phyloP scores from a whole-genome alignment of 495 filamentous ascomycete species.

The Penicillium subrubescens region DNA sequence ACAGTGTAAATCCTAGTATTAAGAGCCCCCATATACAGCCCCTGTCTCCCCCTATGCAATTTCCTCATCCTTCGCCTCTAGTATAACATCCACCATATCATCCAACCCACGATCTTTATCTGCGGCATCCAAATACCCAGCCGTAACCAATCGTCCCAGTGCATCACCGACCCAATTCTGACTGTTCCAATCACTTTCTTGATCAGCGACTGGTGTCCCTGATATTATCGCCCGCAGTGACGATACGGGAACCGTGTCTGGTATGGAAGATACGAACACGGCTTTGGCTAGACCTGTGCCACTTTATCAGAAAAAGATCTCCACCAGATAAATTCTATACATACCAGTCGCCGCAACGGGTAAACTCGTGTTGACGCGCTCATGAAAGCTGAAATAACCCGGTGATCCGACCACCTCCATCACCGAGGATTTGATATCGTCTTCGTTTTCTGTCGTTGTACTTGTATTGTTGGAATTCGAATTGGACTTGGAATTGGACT shows the following conservation, averaged over 20 bases:
- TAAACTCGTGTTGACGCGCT: constrained; percentile 18
- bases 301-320: neutral
- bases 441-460: neutral
- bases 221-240: constrained; percentile 6
- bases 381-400: constrained; percentile 20
- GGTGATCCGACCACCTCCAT: constrained; percentile 23
- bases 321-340: neutral
- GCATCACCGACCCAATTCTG: constrained; percentile 34
- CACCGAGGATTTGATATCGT: constrained; percentile 17
- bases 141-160: constrained; percentile 17
- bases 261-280: constrained; percentile 10
- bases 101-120: constrained; percentile 19
- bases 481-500: neutral
- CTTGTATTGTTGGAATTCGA: neutral
- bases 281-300: constrained; percentile 16
- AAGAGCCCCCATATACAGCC: neutral
- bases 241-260: constrained; percentile 2
- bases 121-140: constrained; percentile 18
- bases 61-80: constrained; percentile 30
- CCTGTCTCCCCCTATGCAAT: neutral
- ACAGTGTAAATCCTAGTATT: neutral
- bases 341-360: constrained; percentile 15
- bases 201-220: constrained; percentile 12
- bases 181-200: constrained; percentile 28
- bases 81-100: constrained; percentile 28